Percentiles rank a stretch among this genome's conserved stretches.
These are phyloP conservation scores for Citrus sinensis DNA, from an alignment of 345 rosid species.

Conservation along the genomic window DVS_A1.0 CM039164.1:26860001-26860500, in stretches of 20 bases:
- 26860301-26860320: slow-evolving; percentile 90
- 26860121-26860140: slow-evolving; percentile 21
- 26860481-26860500: slow-evolving; percentile 89
- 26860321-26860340: slow-evolving; percentile 82
- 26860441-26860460: slow-evolving; percentile 11
- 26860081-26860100: neutral
- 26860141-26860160: slow-evolving; percentile 61
- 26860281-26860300: slow-evolving; percentile 91
- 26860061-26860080: neutral
- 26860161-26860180: slow-evolving; percentile 73
- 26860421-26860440: neutral
- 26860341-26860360: slow-evolving; percentile 95
- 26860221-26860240: slow-evolving; percentile 91
- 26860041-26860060: neutral
- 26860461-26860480: slow-evolving; percentile 70
- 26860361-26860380: slow-evolving; percentile 96
- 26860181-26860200: slow-evolving; percentile 97
- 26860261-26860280: slow-evolving; percentile 73
- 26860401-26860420: neutral
- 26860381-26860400: neutral
- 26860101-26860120: neutral
- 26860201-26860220: slow-evolving; percentile 97
- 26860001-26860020: neutral
- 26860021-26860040: neutral
- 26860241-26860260: slow-evolving; percentile 93